Evolutionary conservation across 108 stramenopile species (phyloP), one percentile per base, ranked within the genome.

Genomic region (Hondaea fermentalgiana): DNA sequence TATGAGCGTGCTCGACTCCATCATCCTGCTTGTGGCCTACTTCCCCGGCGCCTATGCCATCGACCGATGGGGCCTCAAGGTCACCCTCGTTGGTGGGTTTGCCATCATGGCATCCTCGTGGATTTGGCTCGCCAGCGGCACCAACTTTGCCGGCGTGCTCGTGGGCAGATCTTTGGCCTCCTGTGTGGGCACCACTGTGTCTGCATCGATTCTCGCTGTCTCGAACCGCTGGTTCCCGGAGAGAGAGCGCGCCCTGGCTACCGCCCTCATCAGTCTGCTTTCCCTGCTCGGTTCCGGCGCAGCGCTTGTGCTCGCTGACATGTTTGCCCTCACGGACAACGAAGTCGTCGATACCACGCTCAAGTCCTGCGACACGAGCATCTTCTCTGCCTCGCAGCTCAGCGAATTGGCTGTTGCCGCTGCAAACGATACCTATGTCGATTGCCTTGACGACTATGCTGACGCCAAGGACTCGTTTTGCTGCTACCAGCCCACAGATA

Each of bases 141-240:
- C 45, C 25, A 28, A 6, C 17, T 53, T 4, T 17, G 28, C 23
- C 6, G 76, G 76, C n/a, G 76, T 83, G 17, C 45, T 83, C 51
- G 12, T 83, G 16, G 45, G 49, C 12, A 10, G 76, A 12, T 47
- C 51, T 6, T 6, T 83, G 8, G 76, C 49, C 3, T 47, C 45
- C 28, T 14, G 44, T 0, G 14, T 55, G 8, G 76, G 76, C n/a
- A 43, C 76, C 2, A 35, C 23, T 17, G 76, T 83, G 4, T 83
- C 76, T 35, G 12, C 76, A 35, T 47, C 49, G 0, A 23, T 83
- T 23, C 76, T 83, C 28, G 76, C 76, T 1, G 28, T 53, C 76
- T 83, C 76, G n/a, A 83, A 83, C 76, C 76, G 76, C 25, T 83
- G 76, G 76, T 83, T 53, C 51, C 76, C 76, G 6, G 76, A 47